These are phyloP conservation scores for Knoxdaviesia capensis DNA, from an alignment of 2,329 filamentous ascomycete species.

Conservation along the genomic window DNA sequence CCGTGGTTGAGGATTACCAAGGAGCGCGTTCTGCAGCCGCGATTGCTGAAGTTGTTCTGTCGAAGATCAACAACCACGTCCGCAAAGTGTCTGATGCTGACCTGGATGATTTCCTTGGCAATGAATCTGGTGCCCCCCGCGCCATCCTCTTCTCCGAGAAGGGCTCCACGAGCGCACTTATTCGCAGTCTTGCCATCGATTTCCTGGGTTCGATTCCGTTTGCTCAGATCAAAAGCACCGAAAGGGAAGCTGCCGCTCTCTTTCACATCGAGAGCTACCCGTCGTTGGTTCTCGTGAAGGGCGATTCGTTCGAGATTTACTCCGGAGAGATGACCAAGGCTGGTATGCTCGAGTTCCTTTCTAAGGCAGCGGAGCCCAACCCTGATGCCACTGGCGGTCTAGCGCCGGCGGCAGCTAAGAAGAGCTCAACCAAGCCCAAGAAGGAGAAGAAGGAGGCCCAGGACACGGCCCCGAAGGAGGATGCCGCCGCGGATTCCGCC, in stretches of 20 bases:
- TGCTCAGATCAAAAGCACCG: conserved; percentile 69
- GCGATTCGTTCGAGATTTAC: conserved; percentile 48
- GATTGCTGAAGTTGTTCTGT: conserved; percentile 69
- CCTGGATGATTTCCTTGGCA: conserved; percentile 52
- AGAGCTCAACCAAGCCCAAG: conserved; percentile 18
- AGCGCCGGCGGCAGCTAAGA: conserved; percentile 27
- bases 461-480: conserved; percentile 17
- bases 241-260: conserved; percentile 46
- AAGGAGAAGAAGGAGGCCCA: conserved; percentile 19
- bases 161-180: conserved; percentile 62
- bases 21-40: conserved; percentile 65
- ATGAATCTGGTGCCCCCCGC: conserved; percentile 50
- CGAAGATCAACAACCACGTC: conserved; percentile 85
- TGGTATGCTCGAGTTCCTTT: conserved; percentile 63
- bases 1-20: conserved; percentile 77
- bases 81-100: conserved; percentile 63
- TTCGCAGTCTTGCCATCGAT: conserved; percentile 76
- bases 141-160: conserved; percentile 89
- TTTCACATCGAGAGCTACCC: conserved; percentile 68
- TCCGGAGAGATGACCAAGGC: conserved; percentile 73
- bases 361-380: conserved; percentile 60
- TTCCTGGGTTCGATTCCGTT: conserved; percentile 64
- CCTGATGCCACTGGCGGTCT: conserved; percentile 33
- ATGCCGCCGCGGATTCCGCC: conserved; percentile 15
- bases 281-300: conserved; percentile 59